A percentile compares a stretch with the other conserved stretches of the same genome.
These are phyloP conservation scores for Lepraria neglecta DNA, from an alignment of 495 filamentous ascomycete genomes.

Conservation along the genomic window DNA sequence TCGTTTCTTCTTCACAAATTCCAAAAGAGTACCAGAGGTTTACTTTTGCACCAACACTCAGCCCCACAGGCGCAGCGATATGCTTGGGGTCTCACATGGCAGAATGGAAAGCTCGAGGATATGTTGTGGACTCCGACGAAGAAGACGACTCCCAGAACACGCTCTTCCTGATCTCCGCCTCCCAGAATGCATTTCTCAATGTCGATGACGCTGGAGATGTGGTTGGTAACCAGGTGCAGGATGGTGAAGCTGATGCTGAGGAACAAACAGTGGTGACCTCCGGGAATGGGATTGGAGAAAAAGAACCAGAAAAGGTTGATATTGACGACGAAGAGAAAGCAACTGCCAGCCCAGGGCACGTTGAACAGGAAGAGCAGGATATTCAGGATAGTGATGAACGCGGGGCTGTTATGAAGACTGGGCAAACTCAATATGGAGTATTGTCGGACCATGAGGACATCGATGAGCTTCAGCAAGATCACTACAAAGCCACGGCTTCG, in stretches of 20 bases:
- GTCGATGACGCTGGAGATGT: neutral
- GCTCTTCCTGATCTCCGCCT: slow-evolving; percentile 5
- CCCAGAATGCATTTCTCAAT: neutral
- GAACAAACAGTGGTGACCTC: neutral
- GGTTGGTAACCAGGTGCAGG: too few relatives aligned
- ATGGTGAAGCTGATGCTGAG: neutral
- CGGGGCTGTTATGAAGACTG: neutral
- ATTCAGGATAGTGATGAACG: neutral
- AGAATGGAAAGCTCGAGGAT: slow-evolving; percentile 57
- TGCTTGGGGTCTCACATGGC: slow-evolving; percentile 42
- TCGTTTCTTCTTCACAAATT: neutral
- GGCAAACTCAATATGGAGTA: neutral
- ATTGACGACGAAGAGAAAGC: neutral
- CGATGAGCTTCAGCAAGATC: slow-evolving; percentile 26
- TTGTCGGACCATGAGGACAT: neutral
- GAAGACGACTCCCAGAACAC: slow-evolving; percentile 39
- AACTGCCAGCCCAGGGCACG: neutral
- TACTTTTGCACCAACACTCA: too few relatives aligned
- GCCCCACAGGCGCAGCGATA: slow-evolving; percentile 8
- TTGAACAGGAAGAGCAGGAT: neutral
- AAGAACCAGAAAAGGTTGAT: neutral
- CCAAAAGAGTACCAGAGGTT: neutral
- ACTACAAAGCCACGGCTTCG: slow-evolving; percentile 13
- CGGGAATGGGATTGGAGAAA: neutral
- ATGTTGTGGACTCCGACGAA: slow-evolving; percentile 57